Evolutionary conservation across 1,139 yeast species (phyloP).

Genomic region (Candida buenavistaensis): DNA sequence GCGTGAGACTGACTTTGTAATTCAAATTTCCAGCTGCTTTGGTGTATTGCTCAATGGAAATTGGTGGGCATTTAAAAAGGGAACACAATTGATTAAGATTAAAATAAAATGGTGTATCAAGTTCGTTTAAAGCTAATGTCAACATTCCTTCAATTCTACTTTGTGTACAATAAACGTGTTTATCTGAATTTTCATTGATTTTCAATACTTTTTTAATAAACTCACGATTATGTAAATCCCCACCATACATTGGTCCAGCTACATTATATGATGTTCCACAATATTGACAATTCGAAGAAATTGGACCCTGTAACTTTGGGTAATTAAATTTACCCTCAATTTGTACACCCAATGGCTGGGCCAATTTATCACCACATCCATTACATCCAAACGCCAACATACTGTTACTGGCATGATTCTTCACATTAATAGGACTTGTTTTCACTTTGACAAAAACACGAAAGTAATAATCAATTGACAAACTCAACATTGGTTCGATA

Average conservation of each 20-base stretch:
- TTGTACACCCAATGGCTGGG: slow-evolving; percentile 71
- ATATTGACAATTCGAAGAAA: slow-evolving; percentile 58
- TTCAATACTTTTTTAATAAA: slow-evolving; percentile 66
- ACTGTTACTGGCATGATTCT: slow-evolving; percentile 68
- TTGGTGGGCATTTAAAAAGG: slow-evolving; percentile 77
- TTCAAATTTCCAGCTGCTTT: slow-evolving; percentile 90
- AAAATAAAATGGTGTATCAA: slow-evolving; percentile 77
- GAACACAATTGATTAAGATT: slow-evolving; percentile 77
- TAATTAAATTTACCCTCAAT: slow-evolving; percentile 35
- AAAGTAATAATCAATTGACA: slow-evolving; percentile 91
- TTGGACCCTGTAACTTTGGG: slow-evolving; percentile 45
- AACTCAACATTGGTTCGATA: slow-evolving; percentile 80
- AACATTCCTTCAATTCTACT: slow-evolving; percentile 92
- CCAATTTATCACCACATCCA: slow-evolving; percentile 75
- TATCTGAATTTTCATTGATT: slow-evolving; percentile 36
- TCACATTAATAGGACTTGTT: slow-evolving; percentile 78
- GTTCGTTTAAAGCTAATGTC: slow-evolving; percentile 74
- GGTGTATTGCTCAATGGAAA: slow-evolving; percentile 68
- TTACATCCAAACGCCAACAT: slow-evolving; percentile 82
- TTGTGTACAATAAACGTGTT: slow-evolving; percentile 43
- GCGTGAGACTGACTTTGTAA: slow-evolving; percentile 78
- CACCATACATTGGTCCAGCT: slow-evolving; percentile 98
- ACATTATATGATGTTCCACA: slow-evolving; percentile 73
- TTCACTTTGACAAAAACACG: slow-evolving; percentile 77
- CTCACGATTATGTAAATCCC: slow-evolving; percentile 64